Evolutionary conservation across 306 rosid species (phyloP), one percentile per base, ranked within the genome.

Genomic region (Quercus ilex): DNA sequence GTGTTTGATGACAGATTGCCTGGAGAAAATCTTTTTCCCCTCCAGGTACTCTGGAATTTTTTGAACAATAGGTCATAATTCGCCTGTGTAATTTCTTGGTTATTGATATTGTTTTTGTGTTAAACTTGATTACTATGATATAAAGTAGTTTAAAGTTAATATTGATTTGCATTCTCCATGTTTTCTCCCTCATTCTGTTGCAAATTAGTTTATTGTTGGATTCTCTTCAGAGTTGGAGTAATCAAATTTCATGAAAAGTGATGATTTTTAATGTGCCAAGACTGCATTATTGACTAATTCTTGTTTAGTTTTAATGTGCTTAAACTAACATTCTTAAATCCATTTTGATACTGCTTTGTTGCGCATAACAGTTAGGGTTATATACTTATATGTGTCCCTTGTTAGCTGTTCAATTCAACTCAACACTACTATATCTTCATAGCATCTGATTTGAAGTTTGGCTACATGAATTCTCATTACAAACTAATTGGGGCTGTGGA

Each of bases 1-100:
- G 99, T 89, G 69, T 93, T 96, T 63, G 97, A 96, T 55, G 99
- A 96, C 73, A 95, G 89, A 71, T 77, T 95, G 88, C 88, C 97
- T 0, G 99, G 98, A 83, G 99, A 96, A 78, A 96, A 90, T 85
- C 88, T 90, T 73, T 95, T 84, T 59, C 99, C 96, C 31, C 82
- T 96, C 68, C 99, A 90, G 98, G 99, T 96, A 91, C 76, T 72
- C 52, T 56, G 73, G 58, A 57, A 56, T 74, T 62, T 63, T 76
- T 30, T 8, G 10, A 49, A 49, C 53, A 12, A 49, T 49, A 49
- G 1, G 53, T 49, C 53, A 12, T 49, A 49, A 13, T 49, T 49
- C 0, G 53, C 53, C 5, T 12, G 11, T 41, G 46, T 41, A 41
- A 41, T 41, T 67, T 31, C 71, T 67, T 67, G 51, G 6, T 67